A percentile compares a stretch with the other conserved stretches of the same genome.
phyloP scores from a whole-genome alignment of 116 monocot species.

The Zostera marina region DNA sequence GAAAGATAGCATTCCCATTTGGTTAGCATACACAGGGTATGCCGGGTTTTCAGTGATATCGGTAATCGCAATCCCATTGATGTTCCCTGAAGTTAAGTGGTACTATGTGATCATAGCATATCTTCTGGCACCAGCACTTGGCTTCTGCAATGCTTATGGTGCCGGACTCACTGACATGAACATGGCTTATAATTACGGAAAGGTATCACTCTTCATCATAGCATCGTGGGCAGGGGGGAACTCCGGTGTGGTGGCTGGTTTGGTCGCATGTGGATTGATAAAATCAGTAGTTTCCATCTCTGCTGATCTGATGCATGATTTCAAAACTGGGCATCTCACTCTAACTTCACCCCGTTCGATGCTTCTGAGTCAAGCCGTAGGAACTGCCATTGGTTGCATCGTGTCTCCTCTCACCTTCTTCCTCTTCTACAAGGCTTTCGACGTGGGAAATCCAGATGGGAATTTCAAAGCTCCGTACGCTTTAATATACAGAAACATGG shows the following conservation, averaged over 20 bases:
- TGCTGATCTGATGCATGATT: conserved; percentile 63
- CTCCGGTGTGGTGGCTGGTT: conserved; percentile 41
- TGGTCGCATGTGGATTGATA: conserved; percentile 49
- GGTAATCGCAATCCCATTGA: conserved; percentile 34
- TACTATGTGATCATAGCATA: conserved; percentile 45
- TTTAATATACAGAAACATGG: conserved; percentile 63
- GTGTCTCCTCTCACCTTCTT: conserved; percentile 52
- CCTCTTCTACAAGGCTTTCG: conserved; percentile 62
- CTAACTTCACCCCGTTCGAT: conserved; percentile 47
- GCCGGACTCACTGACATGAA: conserved; percentile 71
- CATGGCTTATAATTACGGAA: conserved; percentile 74
- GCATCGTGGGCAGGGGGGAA: conserved; percentile 38
- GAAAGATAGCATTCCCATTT: conserved; percentile 34
- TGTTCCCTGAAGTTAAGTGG: conserved; percentile 51
- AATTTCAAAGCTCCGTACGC: conserved; percentile 57
- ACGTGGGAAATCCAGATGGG: conserved; percentile 56
- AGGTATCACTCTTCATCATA: conserved; percentile 47
- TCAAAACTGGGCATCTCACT: conserved; percentile 59
- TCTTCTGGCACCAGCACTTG: conserved; percentile 40
- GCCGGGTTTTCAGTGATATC: conserved; percentile 21
- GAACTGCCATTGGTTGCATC: conserved; percentile 51
- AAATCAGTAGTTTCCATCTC: conserved; percentile 55
- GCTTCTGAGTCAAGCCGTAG: conserved; percentile 42
- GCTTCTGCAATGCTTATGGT: conserved; percentile 74
- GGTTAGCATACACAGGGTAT: conserved; percentile 45